These are phyloP conservation scores for Torrubiellomyces zombiae DNA, from an alignment of 2,329 filamentous ascomycete genomes.

Conservation along the genomic window DNA sequence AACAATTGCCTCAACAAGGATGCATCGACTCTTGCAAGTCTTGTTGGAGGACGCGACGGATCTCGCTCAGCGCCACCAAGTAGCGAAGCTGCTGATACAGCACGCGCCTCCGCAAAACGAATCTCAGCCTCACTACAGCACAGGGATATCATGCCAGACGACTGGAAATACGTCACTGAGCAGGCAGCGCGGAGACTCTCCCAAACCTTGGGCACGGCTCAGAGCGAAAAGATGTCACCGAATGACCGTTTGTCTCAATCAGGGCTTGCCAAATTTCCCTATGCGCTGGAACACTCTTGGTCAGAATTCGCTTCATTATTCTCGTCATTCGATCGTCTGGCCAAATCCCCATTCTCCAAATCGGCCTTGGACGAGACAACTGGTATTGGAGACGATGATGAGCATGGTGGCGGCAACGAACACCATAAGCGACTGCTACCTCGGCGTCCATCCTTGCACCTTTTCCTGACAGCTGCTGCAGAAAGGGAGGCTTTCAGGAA, in stretches of 20 bases:
- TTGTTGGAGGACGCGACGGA: neutral
- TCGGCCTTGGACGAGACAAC: conserved; percentile 1
- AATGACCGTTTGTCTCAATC: conserved; percentile 4
- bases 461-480: conserved; percentile 1
- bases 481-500: conserved; percentile 3
- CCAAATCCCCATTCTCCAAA: conserved; percentile 9
- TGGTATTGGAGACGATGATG: neutral
- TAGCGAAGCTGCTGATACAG: neutral
- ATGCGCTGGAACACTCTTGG: conserved; percentile 9
- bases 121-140: too few relatives aligned
- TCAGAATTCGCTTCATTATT: conserved; percentile 13
- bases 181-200: conserved; percentile 3
- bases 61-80: neutral
- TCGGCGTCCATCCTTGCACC: conserved; percentile 2
- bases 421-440: too few relatives aligned
- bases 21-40: neutral
- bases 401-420: neutral
- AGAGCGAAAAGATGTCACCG: neutral
- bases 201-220: conserved; percentile 2
- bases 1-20: too few relatives aligned
- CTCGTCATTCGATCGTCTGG: conserved; percentile 12
- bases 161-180: too few relatives aligned
- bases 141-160: too few relatives aligned
- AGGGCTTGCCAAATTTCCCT: conserved; percentile 4
- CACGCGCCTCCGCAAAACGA: neutral